These are phyloP conservation scores for Colletotrichum incanum DNA, from an alignment of 2,329 filamentous ascomycete species.

Conservation along the genomic window DNA sequence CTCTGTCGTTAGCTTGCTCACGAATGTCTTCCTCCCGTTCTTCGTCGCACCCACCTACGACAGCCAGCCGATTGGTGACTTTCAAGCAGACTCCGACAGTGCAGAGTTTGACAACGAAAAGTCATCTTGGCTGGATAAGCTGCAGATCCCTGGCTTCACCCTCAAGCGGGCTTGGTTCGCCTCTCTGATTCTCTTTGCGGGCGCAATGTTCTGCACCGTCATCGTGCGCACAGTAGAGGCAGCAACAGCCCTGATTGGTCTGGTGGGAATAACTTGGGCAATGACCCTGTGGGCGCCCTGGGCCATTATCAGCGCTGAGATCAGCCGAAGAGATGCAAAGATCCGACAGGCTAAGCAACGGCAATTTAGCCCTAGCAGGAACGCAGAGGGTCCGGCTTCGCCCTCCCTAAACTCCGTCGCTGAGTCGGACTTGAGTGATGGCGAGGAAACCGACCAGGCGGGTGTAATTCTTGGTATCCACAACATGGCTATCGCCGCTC, in stretches of 20 bases:
- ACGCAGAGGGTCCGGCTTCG: constrained; percentile 27
- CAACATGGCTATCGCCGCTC: constrained; percentile 93
- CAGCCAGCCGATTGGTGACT: constrained; percentile 53
- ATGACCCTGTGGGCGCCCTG: constrained; percentile 95
- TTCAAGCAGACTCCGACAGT: constrained; percentile 52
- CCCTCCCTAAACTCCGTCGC: constrained; percentile 34
- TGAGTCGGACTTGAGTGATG: constrained; percentile 53
- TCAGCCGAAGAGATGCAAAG: constrained; percentile 82
- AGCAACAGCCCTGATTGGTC: constrained; percentile 83
- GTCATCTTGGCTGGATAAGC: constrained; percentile 67
- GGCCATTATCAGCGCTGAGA: constrained; percentile 94
- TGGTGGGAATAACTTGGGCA: constrained; percentile 93
- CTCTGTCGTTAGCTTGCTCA: constrained; percentile 85
- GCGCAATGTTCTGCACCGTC: constrained; percentile 87
- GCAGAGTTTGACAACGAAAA: constrained; percentile 52
- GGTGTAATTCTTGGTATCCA: constrained; percentile 95
- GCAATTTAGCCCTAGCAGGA: constrained; percentile 41
- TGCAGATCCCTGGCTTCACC: constrained; percentile 87
- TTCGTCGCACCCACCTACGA: constrained; percentile 88
- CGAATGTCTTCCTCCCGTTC: constrained; percentile 88
- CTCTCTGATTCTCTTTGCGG: constrained; percentile 86
- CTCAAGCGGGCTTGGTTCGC: constrained; percentile 90
- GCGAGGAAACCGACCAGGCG: constrained; percentile 79
- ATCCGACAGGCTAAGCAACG: constrained; percentile 58
- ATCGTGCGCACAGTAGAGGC: constrained; percentile 79